These are phyloP conservation scores for Zygosaccharomyces pseudobailii DNA, from an alignment of 1,139 yeast genomes.

Conservation along the genomic window DNA sequence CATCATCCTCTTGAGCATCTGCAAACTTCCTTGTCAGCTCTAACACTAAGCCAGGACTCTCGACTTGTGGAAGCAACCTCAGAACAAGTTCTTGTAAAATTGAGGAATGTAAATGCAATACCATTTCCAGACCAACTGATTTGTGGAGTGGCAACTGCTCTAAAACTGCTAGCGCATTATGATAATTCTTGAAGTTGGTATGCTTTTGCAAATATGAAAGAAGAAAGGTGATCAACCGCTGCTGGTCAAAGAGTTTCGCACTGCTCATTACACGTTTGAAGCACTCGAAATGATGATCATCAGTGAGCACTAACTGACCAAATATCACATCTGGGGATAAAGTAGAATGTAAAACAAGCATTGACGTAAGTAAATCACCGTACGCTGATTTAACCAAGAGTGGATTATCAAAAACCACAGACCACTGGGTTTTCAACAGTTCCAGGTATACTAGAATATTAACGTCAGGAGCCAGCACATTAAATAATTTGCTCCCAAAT, in stretches of 20 bases:
- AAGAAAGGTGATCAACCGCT: conserved; percentile 25
- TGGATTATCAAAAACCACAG: conserved; percentile 15
- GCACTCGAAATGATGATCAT: conserved; percentile 11
- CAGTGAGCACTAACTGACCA: conserved; percentile 21
- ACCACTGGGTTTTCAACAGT: conserved; percentile 27
- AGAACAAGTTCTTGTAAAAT: conserved; percentile 26
- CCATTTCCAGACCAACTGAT: conserved; percentile 13
- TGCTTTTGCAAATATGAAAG: conserved; percentile 26
- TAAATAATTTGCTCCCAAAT: conserved; percentile 37
- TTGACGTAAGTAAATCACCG: conserved; percentile 23
- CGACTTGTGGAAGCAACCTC: conserved; percentile 15
- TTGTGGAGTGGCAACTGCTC: conserved; percentile 12
- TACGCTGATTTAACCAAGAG: not conserved
- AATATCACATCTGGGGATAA: conserved; percentile 24
- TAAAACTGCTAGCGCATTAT: conserved; percentile 21
- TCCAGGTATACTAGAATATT: conserved; percentile 27
- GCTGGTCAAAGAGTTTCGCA: conserved; percentile 22
- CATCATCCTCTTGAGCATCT: conserved; percentile 16
- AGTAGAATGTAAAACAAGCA: conserved; percentile 32
- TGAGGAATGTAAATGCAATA: conserved; percentile 19
- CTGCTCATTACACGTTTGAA: conserved; percentile 9
- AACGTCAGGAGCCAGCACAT: conserved; percentile 26
- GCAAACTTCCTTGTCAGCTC: conserved; percentile 15
- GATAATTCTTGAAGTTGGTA: conserved; percentile 13
- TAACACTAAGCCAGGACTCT: conserved; percentile 14